Conservation (phyloP, 495 filamentous ascomycete genomes). For the Talaromyces trachyspermus region DNA sequence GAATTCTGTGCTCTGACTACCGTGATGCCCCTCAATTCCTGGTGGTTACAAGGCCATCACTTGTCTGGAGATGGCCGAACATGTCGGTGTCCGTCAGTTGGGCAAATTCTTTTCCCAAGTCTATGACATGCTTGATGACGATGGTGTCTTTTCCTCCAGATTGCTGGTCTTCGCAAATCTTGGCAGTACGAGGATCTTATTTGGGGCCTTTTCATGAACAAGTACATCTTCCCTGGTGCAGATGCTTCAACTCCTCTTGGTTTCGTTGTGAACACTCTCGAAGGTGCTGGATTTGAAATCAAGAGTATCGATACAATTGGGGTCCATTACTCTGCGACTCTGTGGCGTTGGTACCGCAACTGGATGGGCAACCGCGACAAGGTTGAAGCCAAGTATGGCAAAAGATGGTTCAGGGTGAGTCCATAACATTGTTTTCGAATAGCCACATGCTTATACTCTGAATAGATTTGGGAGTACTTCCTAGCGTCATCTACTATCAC, state of each 20-base stretch:
- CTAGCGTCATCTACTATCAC: slow-evolving; percentile 88
- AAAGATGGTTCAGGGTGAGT: slow-evolving; percentile 90
- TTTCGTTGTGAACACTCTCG: slow-evolving; percentile 56
- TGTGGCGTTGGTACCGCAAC: slow-evolving; percentile 99
- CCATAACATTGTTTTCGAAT: background rate
- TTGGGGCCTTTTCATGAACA: slow-evolving; percentile 74
- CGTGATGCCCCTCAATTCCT: slow-evolving; percentile 55
- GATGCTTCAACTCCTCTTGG: slow-evolving; percentile 61
- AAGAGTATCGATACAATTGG: slow-evolving; percentile 74
- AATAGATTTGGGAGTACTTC: slow-evolving; percentile 97
- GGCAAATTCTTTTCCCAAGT: slow-evolving; percentile 54
- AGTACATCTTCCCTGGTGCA: slow-evolving; percentile 67
- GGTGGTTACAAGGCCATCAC: slow-evolving; percentile 64
- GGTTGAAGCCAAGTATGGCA: slow-evolving; percentile 91
- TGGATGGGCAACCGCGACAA: slow-evolving; percentile 96
- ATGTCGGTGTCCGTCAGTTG: slow-evolving; percentile 63
- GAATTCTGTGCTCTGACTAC: slow-evolving; percentile 63
- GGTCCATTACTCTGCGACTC: slow-evolving; percentile 93
- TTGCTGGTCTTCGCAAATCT: slow-evolving; percentile 58
- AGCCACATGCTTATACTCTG: background rate
- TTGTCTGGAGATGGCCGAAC: slow-evolving; percentile 73
- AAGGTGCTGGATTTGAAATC: slow-evolving; percentile 57
- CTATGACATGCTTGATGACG: slow-evolving; percentile 62
- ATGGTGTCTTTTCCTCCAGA: slow-evolving; percentile 68
- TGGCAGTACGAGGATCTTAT: slow-evolving; percentile 72